A percentile compares a stretch with the other conserved stretches of the same genome.
phyloP scores from a whole-genome alignment of 2,329 filamentous ascomycete genomes.

The Hymenoscyphus salicellus region DNA sequence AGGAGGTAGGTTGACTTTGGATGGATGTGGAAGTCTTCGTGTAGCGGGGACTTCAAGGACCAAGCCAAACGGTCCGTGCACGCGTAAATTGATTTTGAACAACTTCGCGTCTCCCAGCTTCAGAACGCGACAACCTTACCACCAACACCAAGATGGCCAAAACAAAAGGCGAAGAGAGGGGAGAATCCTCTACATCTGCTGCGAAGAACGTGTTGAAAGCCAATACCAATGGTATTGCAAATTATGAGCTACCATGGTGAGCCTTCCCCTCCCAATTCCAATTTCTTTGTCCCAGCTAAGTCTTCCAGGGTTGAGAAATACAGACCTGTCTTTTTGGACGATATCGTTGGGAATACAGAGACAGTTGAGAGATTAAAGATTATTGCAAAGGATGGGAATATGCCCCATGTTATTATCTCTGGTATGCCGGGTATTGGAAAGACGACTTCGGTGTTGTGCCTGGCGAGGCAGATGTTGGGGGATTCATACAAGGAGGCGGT shows the following conservation, averaged over 20 bases:
- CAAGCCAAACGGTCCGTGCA: neutral
- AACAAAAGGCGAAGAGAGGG: slow-evolving; percentile 40
- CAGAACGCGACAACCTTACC: slow-evolving; percentile 23
- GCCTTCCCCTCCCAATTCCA: neutral
- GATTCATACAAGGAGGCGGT: slow-evolving; percentile 97
- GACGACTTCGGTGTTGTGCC: slow-evolving; percentile 90
- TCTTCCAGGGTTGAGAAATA: slow-evolving; percentile 90
- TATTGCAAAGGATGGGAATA: slow-evolving; percentile 97
- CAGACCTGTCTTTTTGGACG: slow-evolving; percentile 87
- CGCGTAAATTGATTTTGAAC: slow-evolving; percentile 18
- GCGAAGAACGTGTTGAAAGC: slow-evolving; percentile 54
- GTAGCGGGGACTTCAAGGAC: neutral
- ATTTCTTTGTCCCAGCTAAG: slow-evolving; percentile 22
- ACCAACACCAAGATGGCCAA: slow-evolving; percentile 26
- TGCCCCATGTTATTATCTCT: slow-evolving; percentile 99
- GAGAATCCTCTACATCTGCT: slow-evolving; percentile 58
- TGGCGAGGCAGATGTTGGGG: slow-evolving; percentile 86
- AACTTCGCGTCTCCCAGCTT: slow-evolving; percentile 6
- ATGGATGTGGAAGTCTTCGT: no score
- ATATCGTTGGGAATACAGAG: slow-evolving; percentile 96
- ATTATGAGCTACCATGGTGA: slow-evolving; percentile 79
- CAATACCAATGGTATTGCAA: slow-evolving; percentile 49
- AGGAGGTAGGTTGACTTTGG: no score
- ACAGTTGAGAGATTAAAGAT: slow-evolving; percentile 97
- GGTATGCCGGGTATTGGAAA: slow-evolving; percentile 99